Conservation (phyloP, 345 rosid species). For the Lepidium sativum region DNA sequence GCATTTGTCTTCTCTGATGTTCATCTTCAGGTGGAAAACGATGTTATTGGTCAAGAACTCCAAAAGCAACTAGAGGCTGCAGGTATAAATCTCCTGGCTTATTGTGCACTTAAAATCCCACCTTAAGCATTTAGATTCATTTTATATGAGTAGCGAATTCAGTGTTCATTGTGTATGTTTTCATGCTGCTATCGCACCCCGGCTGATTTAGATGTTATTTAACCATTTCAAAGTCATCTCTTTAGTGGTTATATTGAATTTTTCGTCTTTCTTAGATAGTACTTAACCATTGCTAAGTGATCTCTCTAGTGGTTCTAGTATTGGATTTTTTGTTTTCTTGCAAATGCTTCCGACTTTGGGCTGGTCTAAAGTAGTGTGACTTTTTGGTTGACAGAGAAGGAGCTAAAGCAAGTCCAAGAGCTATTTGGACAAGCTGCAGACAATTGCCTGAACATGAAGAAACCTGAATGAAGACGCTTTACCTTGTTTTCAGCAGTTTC, state of each 20-base stretch:
- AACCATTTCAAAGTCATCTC: background rate
- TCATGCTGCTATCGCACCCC: background rate
- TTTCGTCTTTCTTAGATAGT: background rate
- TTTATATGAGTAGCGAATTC: too few species aligned
- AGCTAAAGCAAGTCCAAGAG: constrained; percentile 75
- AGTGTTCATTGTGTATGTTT: background rate
- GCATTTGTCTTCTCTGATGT: background rate
- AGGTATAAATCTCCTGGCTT: constrained; percentile 31
- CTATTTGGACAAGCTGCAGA: constrained; percentile 75
- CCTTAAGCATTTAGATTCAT: background rate
- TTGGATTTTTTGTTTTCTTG: background rate
- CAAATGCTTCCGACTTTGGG: background rate
- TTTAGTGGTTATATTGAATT: background rate
- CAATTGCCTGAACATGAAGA: constrained; percentile 80
- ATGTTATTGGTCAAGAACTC: constrained; percentile 76
- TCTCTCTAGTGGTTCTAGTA: background rate
- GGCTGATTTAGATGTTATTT: background rate
- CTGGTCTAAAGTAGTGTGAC: background rate
- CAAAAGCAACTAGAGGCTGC: constrained; percentile 93
- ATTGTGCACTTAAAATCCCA: background rate
- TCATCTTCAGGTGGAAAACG: constrained; percentile 63
- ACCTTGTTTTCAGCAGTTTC: background rate
- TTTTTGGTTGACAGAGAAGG: constrained; percentile 55
- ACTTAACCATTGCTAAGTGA: background rate
- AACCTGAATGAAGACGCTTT: constrained; percentile 39